Evolutionary conservation across 2,329 filamentous ascomycete genomes (phyloP), one percentile per base, ranked within the genome.

Genomic region (Beauveria sp.): DNA sequence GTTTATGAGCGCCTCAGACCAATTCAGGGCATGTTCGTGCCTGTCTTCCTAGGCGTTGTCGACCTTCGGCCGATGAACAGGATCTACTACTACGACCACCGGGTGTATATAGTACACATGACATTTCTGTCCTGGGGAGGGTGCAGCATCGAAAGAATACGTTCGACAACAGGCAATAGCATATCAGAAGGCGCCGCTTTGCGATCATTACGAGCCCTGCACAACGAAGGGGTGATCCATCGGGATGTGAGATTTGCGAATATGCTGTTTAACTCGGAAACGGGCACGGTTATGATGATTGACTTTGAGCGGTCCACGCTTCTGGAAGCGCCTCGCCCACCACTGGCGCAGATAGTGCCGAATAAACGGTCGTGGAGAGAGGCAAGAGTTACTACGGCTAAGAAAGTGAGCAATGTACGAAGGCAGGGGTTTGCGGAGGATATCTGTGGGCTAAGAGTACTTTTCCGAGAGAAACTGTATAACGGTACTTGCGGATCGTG

Each of bases 11-110:
- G 67, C 18, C 68, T 78, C 0, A n/a, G 63, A 52, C 54, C 65
- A 12, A 49, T 74, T 22, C 71, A 79, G 65, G 74, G 75, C 9
- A 57, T 60, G 12, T 12, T 66, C 24, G 62, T 78, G 22, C 74
- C 75, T 20, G 69, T 79, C 1, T 75, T 73, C 28, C 70, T 77
- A 6, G 71, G 73, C 5, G 65, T 68, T 8, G 67, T 78, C 42
- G 70, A 78, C 65, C 71, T 79, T 26, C 63, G 66, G 47, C 28
- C 55, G 7, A 63, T 75, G 10, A 55, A 66, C 8, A 70, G 67
- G 63, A 70, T 60, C 2, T 75, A 75, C 63, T 73, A 72, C 62
- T 73, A 72, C 50, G 65, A 71, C 62, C 62, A 69, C 52, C 65
- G 68, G 10, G 70, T 75, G 3, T 66, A 71, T 20, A 65, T 76